phyloP scores from a whole-genome alignment of 148 eudicot genomes.

The Fagopyrum esculentum region DNA sequence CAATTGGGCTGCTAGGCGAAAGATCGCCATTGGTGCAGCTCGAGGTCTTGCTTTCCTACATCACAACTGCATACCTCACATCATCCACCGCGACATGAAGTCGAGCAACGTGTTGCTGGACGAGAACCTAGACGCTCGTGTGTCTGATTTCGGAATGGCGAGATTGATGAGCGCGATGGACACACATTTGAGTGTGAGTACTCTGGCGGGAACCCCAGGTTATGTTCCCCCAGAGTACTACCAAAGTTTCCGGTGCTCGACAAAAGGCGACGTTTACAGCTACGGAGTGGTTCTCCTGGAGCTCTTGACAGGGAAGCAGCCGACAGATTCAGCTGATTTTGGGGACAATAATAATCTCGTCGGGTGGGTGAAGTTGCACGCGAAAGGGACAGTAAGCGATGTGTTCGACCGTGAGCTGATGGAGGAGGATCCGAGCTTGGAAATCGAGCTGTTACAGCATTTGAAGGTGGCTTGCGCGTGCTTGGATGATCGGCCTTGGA shows the following conservation, averaged over 20 bases:
- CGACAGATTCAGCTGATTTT: slow-evolving; percentile 78
- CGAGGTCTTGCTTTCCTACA: slow-evolving; percentile 84
- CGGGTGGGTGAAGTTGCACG: slow-evolving; percentile 85
- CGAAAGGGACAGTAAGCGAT: slow-evolving; percentile 44
- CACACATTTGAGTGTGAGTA: slow-evolving; percentile 86
- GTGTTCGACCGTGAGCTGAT: slow-evolving; percentile 65
- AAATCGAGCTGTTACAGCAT: slow-evolving; percentile 68
- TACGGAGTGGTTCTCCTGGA: slow-evolving; percentile 89
- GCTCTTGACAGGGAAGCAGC: slow-evolving; percentile 69
- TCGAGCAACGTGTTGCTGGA: slow-evolving; percentile 86
- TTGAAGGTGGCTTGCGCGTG: slow-evolving; percentile 77
- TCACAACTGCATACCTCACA: slow-evolving; percentile 80
- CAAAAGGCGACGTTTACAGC: slow-evolving; percentile 89
- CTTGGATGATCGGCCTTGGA: slow-evolving; percentile 73
- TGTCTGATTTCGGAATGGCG: slow-evolving; percentile 96
- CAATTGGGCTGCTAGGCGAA: slow-evolving; percentile 66
- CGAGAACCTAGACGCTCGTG: slow-evolving; percentile 68
- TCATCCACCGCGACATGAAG: slow-evolving; percentile 92
- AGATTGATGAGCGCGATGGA: slow-evolving; percentile 85
- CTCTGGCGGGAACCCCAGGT: slow-evolving; percentile 88
- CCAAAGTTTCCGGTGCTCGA: slow-evolving; percentile 66
- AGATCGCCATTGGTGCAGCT: slow-evolving; percentile 83
- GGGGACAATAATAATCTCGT: slow-evolving; percentile 93
- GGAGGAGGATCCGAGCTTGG: slow-evolving; percentile 50
- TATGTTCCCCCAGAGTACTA: slow-evolving; percentile 89